Evolutionary conservation across 768 basidiomycete genomes (phyloP).

Genomic region (Pleurotus citrinopileatus): DNA sequence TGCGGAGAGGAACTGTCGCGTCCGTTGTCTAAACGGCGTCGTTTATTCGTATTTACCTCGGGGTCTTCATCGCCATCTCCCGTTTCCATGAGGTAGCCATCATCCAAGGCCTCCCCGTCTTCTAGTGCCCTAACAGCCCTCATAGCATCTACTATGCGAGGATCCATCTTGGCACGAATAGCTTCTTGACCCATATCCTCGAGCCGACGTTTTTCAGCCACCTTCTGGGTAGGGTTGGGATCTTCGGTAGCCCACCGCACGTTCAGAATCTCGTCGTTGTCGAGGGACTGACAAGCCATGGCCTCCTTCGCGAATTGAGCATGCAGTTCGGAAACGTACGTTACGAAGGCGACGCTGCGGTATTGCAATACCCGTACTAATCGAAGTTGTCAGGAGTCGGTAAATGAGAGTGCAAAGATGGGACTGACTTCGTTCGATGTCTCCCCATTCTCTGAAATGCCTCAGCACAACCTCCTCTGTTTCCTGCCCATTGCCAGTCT

Average conservation of each 20-base stretch:
- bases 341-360: slow-evolving; percentile 96
- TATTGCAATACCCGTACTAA: slow-evolving; percentile 89
- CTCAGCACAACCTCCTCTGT: slow-evolving; percentile 88
- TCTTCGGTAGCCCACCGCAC: slow-evolving; percentile 99
- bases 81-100: slow-evolving; percentile 23
- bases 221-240: slow-evolving; percentile 90
- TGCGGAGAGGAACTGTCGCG: slow-evolving; percentile 20
- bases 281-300: slow-evolving; percentile 97
- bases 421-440: slow-evolving; percentile 85
- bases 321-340: slow-evolving; percentile 80
- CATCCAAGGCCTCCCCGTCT: slow-evolving; percentile 60
- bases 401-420: too few species aligned
- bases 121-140: slow-evolving; percentile 84
- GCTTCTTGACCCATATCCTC: slow-evolving; percentile 86
- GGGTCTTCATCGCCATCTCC: slow-evolving; percentile 32
- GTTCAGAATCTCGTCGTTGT: slow-evolving; percentile 96
- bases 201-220: slow-evolving; percentile 78
- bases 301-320: slow-evolving; percentile 98
- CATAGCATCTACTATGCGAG: slow-evolving; percentile 86
- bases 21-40: slow-evolving; percentile 29
- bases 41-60: slow-evolving; percentile 32
- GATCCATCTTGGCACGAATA: slow-evolving; percentile 82
- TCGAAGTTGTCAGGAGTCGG: slow-evolving; percentile 10
- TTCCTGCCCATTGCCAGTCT: slow-evolving; percentile 84
- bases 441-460: slow-evolving; percentile 96